These are phyloP conservation scores for Globisporangium nodosum DNA, from an alignment of 352 stramenopile genomes.

Conservation along the genomic window DNA sequence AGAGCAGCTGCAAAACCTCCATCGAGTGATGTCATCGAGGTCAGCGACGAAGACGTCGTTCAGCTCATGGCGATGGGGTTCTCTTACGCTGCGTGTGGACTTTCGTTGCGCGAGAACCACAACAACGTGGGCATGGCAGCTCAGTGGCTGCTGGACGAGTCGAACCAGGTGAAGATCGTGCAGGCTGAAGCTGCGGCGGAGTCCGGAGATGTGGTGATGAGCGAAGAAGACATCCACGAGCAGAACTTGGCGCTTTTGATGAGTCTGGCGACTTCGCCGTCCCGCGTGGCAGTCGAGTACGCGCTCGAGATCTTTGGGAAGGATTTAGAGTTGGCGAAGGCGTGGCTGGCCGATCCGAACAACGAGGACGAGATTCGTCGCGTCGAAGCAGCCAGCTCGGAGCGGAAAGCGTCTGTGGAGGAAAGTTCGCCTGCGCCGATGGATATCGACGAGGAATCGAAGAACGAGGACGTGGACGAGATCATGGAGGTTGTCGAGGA, in stretches of 20 bases:
- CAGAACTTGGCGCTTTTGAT: constrained; percentile 70
- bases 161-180: constrained; percentile 67
- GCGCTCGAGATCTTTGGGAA: constrained; percentile 59
- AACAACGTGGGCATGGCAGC: constrained; percentile 70
- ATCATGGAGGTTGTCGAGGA: constrained; percentile 58
- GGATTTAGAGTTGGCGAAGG: constrained; percentile 54
- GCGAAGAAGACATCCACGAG: constrained; percentile 53
- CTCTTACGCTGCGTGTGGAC: constrained; percentile 71
- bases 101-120: constrained; percentile 62
- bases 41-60: constrained; percentile 79
- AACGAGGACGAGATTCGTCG: constrained; percentile 65
- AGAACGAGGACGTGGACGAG: constrained; percentile 41
- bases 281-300: constrained; percentile 54
- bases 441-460: constrained; percentile 13
- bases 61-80: constrained; percentile 88
- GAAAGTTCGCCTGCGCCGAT: constrained; percentile 17
- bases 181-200: constrained; percentile 50
- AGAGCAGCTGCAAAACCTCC: constrained; percentile 1
- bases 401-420: constrained; percentile 11
- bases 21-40: constrained; percentile 19
- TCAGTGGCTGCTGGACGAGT: constrained; percentile 79
- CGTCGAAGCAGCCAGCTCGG: constrained; percentile 25
- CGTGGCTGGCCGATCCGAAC: constrained; percentile 51
- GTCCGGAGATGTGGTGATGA: constrained; percentile 45
- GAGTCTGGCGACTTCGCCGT: constrained; percentile 48